phyloP scores from a whole-genome alignment of 148 eudicot genomes.

The Dysphania ambrosioides region DNA sequence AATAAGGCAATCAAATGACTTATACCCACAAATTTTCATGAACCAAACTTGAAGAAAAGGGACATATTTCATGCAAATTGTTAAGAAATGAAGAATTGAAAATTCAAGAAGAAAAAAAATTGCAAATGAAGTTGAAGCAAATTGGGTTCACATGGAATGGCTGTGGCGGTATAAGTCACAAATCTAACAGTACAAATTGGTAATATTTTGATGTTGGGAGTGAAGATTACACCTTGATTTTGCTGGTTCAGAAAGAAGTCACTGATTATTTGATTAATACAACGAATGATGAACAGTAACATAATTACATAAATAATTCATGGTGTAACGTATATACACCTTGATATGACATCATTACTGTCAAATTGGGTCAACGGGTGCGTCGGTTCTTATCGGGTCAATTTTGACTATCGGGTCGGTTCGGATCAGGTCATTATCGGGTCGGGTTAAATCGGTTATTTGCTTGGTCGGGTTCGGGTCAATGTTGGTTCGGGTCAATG shows the following conservation, averaged over 20 bases:
- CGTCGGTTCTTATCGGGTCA: too few species aligned
- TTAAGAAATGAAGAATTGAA: not conserved
- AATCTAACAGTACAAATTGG: not conserved
- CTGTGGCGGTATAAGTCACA: too few species aligned
- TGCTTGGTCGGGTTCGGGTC: too few species aligned
- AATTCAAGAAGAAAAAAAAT: not conserved
- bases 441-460: too few species aligned
- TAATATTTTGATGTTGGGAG: not conserved
- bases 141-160: not conserved
- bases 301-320: not conserved
- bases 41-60: not conserved
- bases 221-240: not conserved
- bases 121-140: too few species aligned
- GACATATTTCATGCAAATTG: not conserved
- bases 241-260: not conserved
- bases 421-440: too few species aligned
- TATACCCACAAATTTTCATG: constrained; percentile 4
- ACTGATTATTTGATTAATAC: too few species aligned
- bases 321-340: constrained; percentile 1
- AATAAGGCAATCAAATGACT: constrained; percentile 19
- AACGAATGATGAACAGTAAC: constrained; percentile 2
- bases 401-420: too few species aligned
- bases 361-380: not conserved
- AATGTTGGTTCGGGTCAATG: too few species aligned
- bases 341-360: not conserved